Evolutionary conservation across 2,329 filamentous ascomycete species (phyloP).

Genomic region (Plectosphaerella cucumerina): DNA sequence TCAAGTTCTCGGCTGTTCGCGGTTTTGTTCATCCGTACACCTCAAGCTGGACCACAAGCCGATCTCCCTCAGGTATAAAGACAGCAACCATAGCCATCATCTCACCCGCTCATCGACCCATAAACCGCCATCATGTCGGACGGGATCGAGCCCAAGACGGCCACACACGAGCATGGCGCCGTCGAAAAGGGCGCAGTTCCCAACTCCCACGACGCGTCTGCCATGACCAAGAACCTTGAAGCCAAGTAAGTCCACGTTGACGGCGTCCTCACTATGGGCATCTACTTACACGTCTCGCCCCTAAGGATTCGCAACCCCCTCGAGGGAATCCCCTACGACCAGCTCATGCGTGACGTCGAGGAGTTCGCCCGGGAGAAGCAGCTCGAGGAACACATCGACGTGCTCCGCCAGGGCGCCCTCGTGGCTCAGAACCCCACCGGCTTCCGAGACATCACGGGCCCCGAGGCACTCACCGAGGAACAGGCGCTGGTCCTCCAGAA

Average conservation of each 20-base stretch:
- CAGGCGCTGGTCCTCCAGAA: slow-evolving; percentile 57
- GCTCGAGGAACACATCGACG: slow-evolving; percentile 51
- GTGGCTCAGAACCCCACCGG: slow-evolving; percentile 65
- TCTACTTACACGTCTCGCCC: neutral
- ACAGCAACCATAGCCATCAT: neutral
- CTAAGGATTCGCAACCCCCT: slow-evolving; percentile 42
- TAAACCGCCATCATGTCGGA: slow-evolving; percentile 9
- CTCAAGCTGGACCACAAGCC: neutral
- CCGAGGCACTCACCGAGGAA: slow-evolving; percentile 52
- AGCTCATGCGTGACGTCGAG: slow-evolving; percentile 55
- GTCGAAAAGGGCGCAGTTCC: slow-evolving; percentile 20
- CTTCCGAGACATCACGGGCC: slow-evolving; percentile 55
- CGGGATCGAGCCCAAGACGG: slow-evolving; percentile 3
- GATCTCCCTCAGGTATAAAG: neutral
- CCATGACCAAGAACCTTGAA: slow-evolving; percentile 32
- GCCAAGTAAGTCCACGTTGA: slow-evolving; percentile 30
- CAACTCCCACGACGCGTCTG: slow-evolving; percentile 25
- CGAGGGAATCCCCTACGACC: slow-evolving; percentile 42
- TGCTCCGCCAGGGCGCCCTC: slow-evolving; percentile 66
- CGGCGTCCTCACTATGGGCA: neutral
- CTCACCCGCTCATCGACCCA: neutral
- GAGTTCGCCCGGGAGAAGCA: slow-evolving; percentile 58
- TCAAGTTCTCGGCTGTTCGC: neutral
- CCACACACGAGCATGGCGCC: slow-evolving; percentile 2
- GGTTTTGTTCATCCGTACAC: neutral